Percentiles rank a stretch among this genome's conserved stretches.
Evolutionary conservation across 1,284 basidiomycete genomes (phyloP).

Genomic region (Peniophora sp.): DNA sequence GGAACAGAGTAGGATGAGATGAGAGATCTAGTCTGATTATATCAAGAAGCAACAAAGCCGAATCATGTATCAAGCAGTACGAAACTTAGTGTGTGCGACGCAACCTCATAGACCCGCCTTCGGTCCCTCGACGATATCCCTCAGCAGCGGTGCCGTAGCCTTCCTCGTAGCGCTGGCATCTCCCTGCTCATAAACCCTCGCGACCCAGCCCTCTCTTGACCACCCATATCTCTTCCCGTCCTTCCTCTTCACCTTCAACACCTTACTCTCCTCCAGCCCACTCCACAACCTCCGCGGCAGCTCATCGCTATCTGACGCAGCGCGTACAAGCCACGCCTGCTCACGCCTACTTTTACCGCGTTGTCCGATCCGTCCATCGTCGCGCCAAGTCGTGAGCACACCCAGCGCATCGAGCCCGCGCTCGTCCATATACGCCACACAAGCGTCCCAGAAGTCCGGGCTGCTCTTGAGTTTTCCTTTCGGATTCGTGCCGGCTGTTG

Average conservation of each 20-base stretch:
- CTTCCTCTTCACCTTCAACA: constrained; percentile 42
- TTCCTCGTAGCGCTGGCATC: constrained; percentile 75
- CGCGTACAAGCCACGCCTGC: constrained; percentile 53
- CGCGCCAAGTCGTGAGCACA: constrained; percentile 64
- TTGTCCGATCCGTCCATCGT: constrained; percentile 30
- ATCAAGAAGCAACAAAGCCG: no score
- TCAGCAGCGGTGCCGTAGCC: constrained; percentile 71
- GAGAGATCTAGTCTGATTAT: no score
- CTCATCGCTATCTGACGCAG: constrained; percentile 15
- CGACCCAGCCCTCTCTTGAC: constrained; percentile 20
- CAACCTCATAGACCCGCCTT: not conserved
- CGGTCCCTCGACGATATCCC: constrained; percentile 27
- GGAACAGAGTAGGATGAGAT: no score
- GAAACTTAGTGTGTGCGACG: not conserved
- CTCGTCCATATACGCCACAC: constrained; percentile 59
- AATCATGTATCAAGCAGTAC: no score
- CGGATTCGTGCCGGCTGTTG: constrained; percentile 5
- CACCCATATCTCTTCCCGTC: constrained; percentile 23
- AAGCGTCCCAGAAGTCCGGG: constrained; percentile 34
- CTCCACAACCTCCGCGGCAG: constrained; percentile 35
- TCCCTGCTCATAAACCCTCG: constrained; percentile 66
- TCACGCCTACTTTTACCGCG: constrained; percentile 61
- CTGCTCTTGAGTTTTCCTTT: constrained; percentile 19
- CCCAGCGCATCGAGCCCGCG: constrained; percentile 62
- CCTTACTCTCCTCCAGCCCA: constrained; percentile 49